Evolutionary conservation across 179 eudicot species (phyloP).

Genomic region (Beta lomatogona): DNA sequence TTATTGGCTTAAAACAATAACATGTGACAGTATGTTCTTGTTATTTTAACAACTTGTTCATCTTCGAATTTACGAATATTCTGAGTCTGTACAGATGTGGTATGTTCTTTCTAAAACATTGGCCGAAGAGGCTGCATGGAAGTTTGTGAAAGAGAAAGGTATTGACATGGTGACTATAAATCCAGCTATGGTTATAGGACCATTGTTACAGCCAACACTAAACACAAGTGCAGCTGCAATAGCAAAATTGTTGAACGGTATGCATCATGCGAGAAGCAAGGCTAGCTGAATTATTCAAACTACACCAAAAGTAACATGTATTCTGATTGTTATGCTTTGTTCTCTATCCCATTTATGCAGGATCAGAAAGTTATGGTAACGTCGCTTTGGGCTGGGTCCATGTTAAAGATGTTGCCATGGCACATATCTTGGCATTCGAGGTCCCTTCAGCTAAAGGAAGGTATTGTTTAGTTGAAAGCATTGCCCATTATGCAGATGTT

Average conservation of each 20-base stretch:
- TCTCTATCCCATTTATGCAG: slow-evolving; percentile 20
- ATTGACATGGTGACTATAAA: slow-evolving; percentile 62
- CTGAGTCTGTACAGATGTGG: slow-evolving; percentile 38
- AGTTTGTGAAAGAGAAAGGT: slow-evolving; percentile 57
- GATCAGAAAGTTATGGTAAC: slow-evolving; percentile 36
- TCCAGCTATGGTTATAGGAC: slow-evolving; percentile 65
- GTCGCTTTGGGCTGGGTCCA: slow-evolving; percentile 41
- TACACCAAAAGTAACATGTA: background rate
- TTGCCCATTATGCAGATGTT: slow-evolving; percentile 33
- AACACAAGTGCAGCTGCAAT: slow-evolving; percentile 59
- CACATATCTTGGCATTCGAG: slow-evolving; percentile 45
- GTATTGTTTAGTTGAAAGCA: slow-evolving; percentile 43
- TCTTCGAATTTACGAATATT: background rate
- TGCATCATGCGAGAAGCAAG: background rate
- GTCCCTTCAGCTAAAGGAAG: slow-evolving; percentile 43
- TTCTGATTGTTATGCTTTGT: background rate
- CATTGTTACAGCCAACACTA: slow-evolving; percentile 61
- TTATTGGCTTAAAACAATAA: background rate
- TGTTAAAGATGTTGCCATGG: slow-evolving; percentile 48
- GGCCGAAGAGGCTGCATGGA: slow-evolving; percentile 74
- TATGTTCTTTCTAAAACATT: slow-evolving; percentile 62
- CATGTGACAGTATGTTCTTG: background rate
- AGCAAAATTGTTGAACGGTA: slow-evolving; percentile 45
- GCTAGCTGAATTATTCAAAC: background rate
- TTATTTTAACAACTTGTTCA: background rate